Evolutionary conservation across 2,329 filamentous ascomycete genomes (phyloP), one percentile per base, ranked within the genome.

Genomic region (Cladosporium cucumerinum): DNA sequence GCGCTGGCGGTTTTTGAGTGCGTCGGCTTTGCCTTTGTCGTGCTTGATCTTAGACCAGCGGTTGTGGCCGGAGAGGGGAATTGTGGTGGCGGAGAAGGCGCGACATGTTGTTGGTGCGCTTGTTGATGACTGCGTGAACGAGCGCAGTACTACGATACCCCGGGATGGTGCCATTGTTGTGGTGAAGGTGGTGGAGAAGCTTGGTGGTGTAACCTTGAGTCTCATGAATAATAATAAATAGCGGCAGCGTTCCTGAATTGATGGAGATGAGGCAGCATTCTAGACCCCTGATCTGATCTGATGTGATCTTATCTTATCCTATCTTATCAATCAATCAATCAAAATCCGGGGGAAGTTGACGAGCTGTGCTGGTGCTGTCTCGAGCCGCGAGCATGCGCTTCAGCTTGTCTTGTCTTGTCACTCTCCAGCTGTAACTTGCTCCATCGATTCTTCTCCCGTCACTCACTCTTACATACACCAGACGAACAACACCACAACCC

Each of bases 21-120:
- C 85, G 77, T 99, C 95, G 65, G 89, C 90, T 67, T 89, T 91
- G 60, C 89, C 93, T 78, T 99, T 99, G 77, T 95, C 92, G 78
- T 98, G 95, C 75, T 89, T 91, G 79, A 97, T 98, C 74, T 95
- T 96, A 65, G 92, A 93, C 95, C 95, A 99, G 76, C 93, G 90
- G 78, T 89, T 97, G 79, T 97, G 93, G 16, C 93, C 93, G 26
- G 89, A 88, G 18, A 52, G 64, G 32, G 62, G 55, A 2, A 18
- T 11, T 28, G 61, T 10, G 49, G 66, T 70, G 23, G 66, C 67
- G 5, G 69, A 63, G 57, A 76, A 69, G 64, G 30, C 28, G 30
- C 72, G 72, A 34, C 32, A 21, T 16, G 46, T 64, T 36, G 34
- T 26, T 30, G 16, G 55, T 43, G 23, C 14, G 25, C 5, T 10